A percentile compares a stretch with the other conserved stretches of the same genome.
Evolutionary conservation across 345 rosid genomes (phyloP).

Genomic region (Arabis hirsuta): DNA sequence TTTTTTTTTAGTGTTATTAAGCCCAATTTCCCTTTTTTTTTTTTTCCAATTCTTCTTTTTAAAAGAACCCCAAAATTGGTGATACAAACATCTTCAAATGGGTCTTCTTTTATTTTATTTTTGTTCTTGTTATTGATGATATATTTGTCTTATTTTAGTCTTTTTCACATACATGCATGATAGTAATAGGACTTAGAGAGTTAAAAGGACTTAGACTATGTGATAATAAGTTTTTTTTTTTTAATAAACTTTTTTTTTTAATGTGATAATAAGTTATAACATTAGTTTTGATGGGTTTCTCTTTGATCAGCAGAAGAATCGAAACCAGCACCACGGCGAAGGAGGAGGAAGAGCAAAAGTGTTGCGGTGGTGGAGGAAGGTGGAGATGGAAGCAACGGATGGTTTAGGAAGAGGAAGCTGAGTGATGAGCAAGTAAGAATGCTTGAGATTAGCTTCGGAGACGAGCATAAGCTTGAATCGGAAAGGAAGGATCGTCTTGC

Average conservation of each 20-base stretch:
- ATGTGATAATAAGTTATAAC: neutral
- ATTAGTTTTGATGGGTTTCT: conserved; percentile 21
- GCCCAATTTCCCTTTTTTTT: neutral
- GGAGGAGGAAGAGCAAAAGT: conserved; percentile 59
- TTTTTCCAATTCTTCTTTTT: too few relatives aligned
- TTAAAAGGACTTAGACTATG: neutral
- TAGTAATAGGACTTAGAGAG: neutral
- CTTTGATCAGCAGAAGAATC: conserved; percentile 46
- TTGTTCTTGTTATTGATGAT: neutral
- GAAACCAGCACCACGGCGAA: conserved; percentile 50
- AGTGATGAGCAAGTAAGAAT: conserved; percentile 62
- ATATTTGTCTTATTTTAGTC: conserved; percentile 26
- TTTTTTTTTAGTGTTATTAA: too few relatives aligned
- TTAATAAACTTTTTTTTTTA: too few relatives aligned
- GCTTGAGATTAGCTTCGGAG: conserved; percentile 66
- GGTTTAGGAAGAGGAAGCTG: conserved; percentile 73
- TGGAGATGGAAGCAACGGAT: conserved; percentile 26
- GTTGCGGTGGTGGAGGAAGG: conserved; percentile 35
- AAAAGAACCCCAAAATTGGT: neutral
- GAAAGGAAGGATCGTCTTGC: conserved; percentile 82
- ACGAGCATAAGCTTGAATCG: conserved; percentile 83
- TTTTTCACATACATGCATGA: conserved; percentile 15
- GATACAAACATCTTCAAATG: conserved; percentile 31
- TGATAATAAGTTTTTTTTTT: too few relatives aligned
- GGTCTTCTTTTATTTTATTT: conserved; percentile 26